Evolutionary conservation across 805 yeast genomes (phyloP), one percentile per base, ranked within the genome.

Genomic region (Jamesozyma gamospora): DNA sequence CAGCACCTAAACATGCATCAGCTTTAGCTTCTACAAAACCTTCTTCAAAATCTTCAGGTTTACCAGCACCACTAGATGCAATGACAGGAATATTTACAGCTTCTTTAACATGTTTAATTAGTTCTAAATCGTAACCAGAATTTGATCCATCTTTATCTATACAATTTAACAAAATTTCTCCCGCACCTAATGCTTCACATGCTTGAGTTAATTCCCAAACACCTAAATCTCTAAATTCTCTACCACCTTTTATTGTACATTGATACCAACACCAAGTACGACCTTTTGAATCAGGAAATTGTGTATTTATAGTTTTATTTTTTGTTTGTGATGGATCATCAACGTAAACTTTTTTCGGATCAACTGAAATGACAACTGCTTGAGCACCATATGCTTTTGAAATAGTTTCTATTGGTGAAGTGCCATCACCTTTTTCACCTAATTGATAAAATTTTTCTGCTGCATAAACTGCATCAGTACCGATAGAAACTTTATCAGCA

Each of bases 1-100:
- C 99, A 4, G 99, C 99, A 29, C 98, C 99, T 31, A 92, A 70
- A 14, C 98, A 97, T 32, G 99, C 99, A 64, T 92, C 98, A 1
- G 92, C 81, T 5, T 73, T 69, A 13, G 96, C 87, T 34, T 79
- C 69, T 34, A 67, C 70, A 55, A 92, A 92, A 2, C 85, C 99
- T 47, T 92, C 86, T 46, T 75, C 77, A 58, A 92, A 92, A 64
- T 92, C 97, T 36, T 69, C 72, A 1, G 99, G 98, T 17, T 67
- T 75, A 37, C 99, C 99, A 5, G 99, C 99, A 40, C 99, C 99
- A 45, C 94, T 81, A 6, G 96, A 87, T 0, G 98, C 97, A 60
- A 92, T 92, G 2, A 92, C 96, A 0, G 99, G 99, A 35, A 94
- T 82, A 1, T 67, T 65, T 5, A 86, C 94, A 0, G 82, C 78